Percentiles rank a stretch among this genome's conserved stretches.
Evolutionary conservation across 2,329 filamentous ascomycete genomes (phyloP).

Genomic region (Microdochium nivale): DNA sequence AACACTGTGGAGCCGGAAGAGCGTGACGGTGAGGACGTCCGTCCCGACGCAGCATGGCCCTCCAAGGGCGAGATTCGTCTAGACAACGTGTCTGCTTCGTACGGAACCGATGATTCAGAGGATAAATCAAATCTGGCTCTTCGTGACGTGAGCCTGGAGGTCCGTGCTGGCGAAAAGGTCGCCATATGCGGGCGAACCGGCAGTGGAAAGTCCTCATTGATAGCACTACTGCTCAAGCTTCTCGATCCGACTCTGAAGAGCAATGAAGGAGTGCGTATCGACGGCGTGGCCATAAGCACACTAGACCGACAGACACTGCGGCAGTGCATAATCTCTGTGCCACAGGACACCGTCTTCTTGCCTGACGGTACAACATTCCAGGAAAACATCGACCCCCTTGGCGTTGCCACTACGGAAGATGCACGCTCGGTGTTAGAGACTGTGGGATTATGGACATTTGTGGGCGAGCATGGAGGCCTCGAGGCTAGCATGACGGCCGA

Average conservation of each 20-base stretch:
- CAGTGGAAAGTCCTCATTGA: constrained; percentile 30
- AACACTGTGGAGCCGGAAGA: constrained; percentile 13
- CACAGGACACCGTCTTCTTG: constrained; percentile 34
- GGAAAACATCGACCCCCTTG: constrained; percentile 22
- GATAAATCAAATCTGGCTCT: constrained; percentile 13
- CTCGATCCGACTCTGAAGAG: constrained; percentile 20
- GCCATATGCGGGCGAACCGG: constrained; percentile 23
- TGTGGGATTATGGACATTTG: constrained; percentile 13
- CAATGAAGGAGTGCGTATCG: constrained; percentile 21
- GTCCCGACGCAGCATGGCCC: constrained; percentile 17
- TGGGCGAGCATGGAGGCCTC: constrained; percentile 15
- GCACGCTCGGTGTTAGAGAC: constrained; percentile 12
- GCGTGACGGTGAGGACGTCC: constrained; percentile 11
- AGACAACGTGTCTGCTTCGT: constrained; percentile 16
- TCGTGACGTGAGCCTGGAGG: constrained; percentile 16
- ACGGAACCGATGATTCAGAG: constrained; percentile 4
- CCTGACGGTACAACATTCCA: constrained; percentile 23
- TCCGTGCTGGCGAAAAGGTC: constrained; percentile 20
- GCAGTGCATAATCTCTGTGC: constrained; percentile 28
- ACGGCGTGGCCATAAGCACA: constrained; percentile 17
- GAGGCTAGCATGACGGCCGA: constrained; percentile 26
- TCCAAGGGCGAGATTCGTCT: constrained; percentile 13
- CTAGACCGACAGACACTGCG: constrained; percentile 25
- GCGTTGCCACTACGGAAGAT: constrained; percentile 9
- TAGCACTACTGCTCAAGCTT: constrained; percentile 29